phyloP scores from a whole-genome alignment of 768 basidiomycete species.

The Termitomyces titanicus region DNA sequence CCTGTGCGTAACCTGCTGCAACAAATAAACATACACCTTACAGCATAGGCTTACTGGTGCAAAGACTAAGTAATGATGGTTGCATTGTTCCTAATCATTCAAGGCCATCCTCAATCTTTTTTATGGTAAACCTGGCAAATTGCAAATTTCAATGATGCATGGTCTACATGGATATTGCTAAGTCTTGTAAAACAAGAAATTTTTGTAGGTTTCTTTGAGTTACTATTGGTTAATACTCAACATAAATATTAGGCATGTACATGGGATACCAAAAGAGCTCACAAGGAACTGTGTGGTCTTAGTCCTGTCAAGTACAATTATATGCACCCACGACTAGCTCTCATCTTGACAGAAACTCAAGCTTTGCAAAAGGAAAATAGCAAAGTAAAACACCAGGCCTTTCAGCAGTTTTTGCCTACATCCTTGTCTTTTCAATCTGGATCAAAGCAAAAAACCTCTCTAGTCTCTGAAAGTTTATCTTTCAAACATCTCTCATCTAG shows the following conservation, averaged over 20 bases:
- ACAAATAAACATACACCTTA: background rate
- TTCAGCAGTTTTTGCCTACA: background rate
- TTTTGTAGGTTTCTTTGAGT: background rate
- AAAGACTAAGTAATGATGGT: background rate
- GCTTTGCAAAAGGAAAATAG: background rate
- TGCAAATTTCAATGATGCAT: background rate
- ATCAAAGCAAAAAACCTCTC: background rate
- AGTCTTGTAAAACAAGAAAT: background rate
- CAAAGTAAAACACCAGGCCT: background rate
- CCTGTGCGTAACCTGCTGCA: too few relatives aligned
- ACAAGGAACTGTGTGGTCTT: background rate
- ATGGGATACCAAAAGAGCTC: background rate
- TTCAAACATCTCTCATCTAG: too few relatives aligned
- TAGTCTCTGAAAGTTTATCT: background rate
- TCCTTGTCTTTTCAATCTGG: too few relatives aligned
- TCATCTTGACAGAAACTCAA: background rate
- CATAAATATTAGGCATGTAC: background rate
- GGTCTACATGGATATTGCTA: background rate
- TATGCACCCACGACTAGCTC: background rate
- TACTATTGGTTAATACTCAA: too few relatives aligned
- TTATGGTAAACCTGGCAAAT: background rate
- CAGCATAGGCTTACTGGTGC: background rate
- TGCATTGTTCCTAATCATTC: conserved; percentile 4
- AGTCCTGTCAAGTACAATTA: background rate
- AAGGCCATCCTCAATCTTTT: conserved; percentile 2